phyloP scores from a whole-genome alignment of 768 basidiomycete species.

The Podaxis pistillaris region DNA sequence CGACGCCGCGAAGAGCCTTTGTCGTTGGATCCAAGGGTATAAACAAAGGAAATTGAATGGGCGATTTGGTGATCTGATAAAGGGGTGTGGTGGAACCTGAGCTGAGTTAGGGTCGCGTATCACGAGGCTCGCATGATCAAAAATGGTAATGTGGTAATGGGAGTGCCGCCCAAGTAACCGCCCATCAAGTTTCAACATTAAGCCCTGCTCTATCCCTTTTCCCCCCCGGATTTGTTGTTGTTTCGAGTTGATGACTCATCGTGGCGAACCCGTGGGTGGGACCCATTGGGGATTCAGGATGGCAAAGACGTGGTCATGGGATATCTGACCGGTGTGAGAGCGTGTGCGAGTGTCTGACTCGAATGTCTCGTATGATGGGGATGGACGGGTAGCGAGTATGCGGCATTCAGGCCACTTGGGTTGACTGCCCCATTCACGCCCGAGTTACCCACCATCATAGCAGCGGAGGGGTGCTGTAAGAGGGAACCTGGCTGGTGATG shows the following conservation, averaged over 20 bases:
- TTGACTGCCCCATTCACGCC: neutral
- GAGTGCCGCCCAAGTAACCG: constrained; percentile 5
- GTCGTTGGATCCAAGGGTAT: constrained; percentile 3
- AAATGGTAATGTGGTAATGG: constrained; percentile 8
- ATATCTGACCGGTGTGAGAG: constrained; percentile 38
- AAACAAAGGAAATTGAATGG: constrained; percentile 1
- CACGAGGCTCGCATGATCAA: constrained; percentile 13
- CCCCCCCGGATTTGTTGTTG: constrained; percentile 8
- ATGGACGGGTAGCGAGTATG: constrained; percentile 22
- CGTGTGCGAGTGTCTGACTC: constrained; percentile 40
- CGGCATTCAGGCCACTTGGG: constrained; percentile 14
- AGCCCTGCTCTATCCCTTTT: constrained; percentile 8
- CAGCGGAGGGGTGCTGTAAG: neutral
- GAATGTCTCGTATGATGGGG: constrained; percentile 27
- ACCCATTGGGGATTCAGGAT: constrained; percentile 7
- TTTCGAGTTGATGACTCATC: constrained; percentile 13
- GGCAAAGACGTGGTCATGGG: constrained; percentile 19
- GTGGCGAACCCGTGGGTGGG: neutral
- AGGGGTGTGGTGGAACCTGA: constrained; percentile 2
- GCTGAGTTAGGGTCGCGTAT: constrained; percentile 2
- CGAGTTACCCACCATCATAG: neutral
- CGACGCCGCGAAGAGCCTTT: neutral
- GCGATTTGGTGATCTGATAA: neutral
- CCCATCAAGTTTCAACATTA: constrained; percentile 12
- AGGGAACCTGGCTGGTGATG: constrained; percentile 14